Percentiles rank a stretch among this genome's conserved stretches.
phyloP scores from a whole-genome alignment of 1,139 yeast genomes.

The Hyphopichia khmerensis region DNA sequence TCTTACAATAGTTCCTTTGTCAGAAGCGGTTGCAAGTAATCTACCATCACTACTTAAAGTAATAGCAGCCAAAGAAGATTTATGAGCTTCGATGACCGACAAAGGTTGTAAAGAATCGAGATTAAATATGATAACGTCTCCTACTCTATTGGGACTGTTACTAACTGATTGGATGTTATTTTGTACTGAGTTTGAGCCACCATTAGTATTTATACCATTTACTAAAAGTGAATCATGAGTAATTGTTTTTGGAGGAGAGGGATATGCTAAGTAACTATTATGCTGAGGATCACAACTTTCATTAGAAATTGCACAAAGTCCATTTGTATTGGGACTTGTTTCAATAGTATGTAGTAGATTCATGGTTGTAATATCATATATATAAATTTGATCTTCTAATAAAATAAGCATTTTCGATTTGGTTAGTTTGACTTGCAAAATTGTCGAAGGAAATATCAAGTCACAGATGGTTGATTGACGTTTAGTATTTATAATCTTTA shows the following conservation, averaged over 20 bases:
- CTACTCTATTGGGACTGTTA: conserved; percentile 55
- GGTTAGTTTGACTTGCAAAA: conserved; percentile 75
- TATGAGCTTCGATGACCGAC: conserved; percentile 91
- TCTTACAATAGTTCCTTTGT: conserved; percentile 89
- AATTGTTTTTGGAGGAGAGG: conserved; percentile 68
- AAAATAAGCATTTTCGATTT: conserved; percentile 72
- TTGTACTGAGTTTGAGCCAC: conserved; percentile 42
- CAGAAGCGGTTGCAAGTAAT: conserved; percentile 88
- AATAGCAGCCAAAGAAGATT: conserved; percentile 77
- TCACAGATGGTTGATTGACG: conserved; percentile 74
- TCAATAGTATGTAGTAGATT: conserved; percentile 84
- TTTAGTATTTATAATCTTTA: conserved; percentile 81
- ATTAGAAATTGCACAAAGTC: conserved; percentile 67
- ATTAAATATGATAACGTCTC: conserved; percentile 88
- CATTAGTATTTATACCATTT: conserved; percentile 45
- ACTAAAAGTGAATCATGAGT: conserved; percentile 45
- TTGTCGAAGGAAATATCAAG: conserved; percentile 82
- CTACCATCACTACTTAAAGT: conserved; percentile 80
- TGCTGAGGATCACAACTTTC: conserved; percentile 38
- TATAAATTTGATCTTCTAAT: conserved; percentile 80
- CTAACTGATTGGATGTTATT: conserved; percentile 46
- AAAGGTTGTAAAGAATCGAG: conserved; percentile 76
- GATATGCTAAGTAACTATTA: conserved; percentile 76
- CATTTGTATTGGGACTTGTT: conserved; percentile 66
- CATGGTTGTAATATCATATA: conserved; percentile 89